These are phyloP conservation scores for Fusarium clavum DNA, from an alignment of 2,329 filamentous ascomycete species.

Conservation along the genomic window DNA sequence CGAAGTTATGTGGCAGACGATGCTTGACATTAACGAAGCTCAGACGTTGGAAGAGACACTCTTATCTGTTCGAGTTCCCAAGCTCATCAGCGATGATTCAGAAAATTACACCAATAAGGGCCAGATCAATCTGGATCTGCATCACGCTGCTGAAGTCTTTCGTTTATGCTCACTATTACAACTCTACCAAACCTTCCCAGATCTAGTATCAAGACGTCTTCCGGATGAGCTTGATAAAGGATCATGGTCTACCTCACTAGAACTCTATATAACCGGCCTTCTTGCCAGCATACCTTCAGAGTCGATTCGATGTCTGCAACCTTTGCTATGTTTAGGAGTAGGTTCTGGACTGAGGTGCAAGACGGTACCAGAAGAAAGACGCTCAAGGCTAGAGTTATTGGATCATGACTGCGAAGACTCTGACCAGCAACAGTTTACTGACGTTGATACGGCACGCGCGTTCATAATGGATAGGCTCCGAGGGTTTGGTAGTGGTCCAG, in stretches of 20 bases:
- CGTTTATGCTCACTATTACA: constrained; percentile 53
- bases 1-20: constrained; percentile 38
- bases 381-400: background rate
- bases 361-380: constrained; percentile 9
- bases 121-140: constrained; percentile 43
- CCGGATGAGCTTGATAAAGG: constrained; percentile 32
- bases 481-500: constrained; percentile 4
- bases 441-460: constrained; percentile 16
- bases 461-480: constrained; percentile 26
- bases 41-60: constrained; percentile 35
- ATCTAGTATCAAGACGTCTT: constrained; percentile 48
- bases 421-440: background rate
- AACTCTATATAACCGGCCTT: constrained; percentile 22
- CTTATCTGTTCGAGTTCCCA: constrained; percentile 29
- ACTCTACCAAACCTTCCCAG: constrained; percentile 54
- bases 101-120: background rate
- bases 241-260: constrained; percentile 30
- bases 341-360: constrained; percentile 24
- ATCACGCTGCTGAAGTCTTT: constrained; percentile 53
- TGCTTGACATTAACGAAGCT: constrained; percentile 37
- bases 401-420: background rate
- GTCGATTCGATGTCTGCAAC: constrained; percentile 27
- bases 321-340: constrained; percentile 24
- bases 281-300: constrained; percentile 11
- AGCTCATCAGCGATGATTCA: constrained; percentile 4